These are phyloP conservation scores for Cardamine resedifolia DNA, from an alignment of 345 rosid genomes.

Conservation along the genomic window DNA sequence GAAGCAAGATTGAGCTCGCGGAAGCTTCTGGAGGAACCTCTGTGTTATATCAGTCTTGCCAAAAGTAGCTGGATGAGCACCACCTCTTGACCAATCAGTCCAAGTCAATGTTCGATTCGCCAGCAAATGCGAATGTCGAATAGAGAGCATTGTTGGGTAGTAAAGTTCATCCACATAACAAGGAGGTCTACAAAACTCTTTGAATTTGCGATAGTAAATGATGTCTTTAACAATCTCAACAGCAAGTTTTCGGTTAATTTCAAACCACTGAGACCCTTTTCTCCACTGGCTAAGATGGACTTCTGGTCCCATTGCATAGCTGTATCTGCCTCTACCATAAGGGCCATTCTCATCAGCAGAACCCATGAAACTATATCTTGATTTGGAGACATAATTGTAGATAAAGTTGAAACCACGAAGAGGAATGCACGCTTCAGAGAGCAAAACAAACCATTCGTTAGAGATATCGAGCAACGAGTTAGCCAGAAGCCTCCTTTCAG, in stretches of 20 bases:
- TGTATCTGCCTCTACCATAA: constrained; percentile 74
- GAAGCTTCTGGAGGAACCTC: constrained; percentile 52
- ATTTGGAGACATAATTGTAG: constrained; percentile 60
- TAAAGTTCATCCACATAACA: constrained; percentile 96
- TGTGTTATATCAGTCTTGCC: constrained; percentile 54
- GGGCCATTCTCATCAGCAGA: constrained; percentile 74
- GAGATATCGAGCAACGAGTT: constrained; percentile 84
- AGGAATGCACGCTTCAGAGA: constrained; percentile 90
- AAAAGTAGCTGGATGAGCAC: constrained; percentile 82
- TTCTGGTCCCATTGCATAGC: constrained; percentile 63
- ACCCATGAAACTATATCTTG: constrained; percentile 72
- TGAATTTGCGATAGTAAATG: constrained; percentile 64
- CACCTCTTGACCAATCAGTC: constrained; percentile 89
- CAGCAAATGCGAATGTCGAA: constrained; percentile 49
- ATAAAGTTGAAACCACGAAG: constrained; percentile 57
- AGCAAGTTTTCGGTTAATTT: constrained; percentile 67
- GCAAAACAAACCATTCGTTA: constrained; percentile 81
- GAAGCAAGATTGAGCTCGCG: constrained; percentile 43
- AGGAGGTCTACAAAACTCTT: constrained; percentile 60
- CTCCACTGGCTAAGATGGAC: constrained; percentile 77
- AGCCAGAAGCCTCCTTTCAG: constrained; percentile 86
- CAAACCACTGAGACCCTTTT: constrained; percentile 95
- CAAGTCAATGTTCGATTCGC: constrained; percentile 78
- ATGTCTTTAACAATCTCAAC: constrained; percentile 53
- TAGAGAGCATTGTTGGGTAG: constrained; percentile 83